Conservation (phyloP, 441 rosid genomes). For the Erodium texanum region DNA sequence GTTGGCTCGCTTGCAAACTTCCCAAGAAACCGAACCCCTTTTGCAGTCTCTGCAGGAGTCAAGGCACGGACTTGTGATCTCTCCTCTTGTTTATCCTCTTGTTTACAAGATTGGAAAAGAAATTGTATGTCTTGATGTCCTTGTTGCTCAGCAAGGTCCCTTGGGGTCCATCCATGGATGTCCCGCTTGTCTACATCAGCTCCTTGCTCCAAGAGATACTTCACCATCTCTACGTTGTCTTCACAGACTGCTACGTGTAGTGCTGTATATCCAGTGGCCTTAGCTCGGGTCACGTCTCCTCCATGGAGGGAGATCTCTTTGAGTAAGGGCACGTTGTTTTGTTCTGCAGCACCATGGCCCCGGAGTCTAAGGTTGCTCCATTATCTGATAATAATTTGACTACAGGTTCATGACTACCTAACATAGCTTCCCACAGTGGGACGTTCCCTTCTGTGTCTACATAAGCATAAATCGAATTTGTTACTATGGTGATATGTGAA, state of each 20-base stretch:
- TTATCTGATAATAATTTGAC: slow-evolving; percentile 49
- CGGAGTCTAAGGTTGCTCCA: slow-evolving; percentile 48
- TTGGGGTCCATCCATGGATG: slow-evolving; percentile 67
- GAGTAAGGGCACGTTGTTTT: slow-evolving; percentile 53
- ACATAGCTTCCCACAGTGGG: slow-evolving; percentile 83
- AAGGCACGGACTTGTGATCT: no score
- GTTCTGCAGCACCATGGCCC: slow-evolving; percentile 61
- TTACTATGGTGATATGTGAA: no score
- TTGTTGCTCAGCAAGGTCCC: slow-evolving; percentile 59
- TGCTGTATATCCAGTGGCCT: slow-evolving; percentile 46
- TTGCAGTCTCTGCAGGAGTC: no score
- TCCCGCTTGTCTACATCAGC: slow-evolving; percentile 65
- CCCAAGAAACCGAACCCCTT: no score
- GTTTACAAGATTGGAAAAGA: slow-evolving; percentile 10
- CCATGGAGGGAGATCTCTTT: slow-evolving; percentile 42
- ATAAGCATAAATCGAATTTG: neutral
- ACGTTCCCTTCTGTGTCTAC: slow-evolving; percentile 80
- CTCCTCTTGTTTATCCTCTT: no score
- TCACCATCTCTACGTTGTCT: slow-evolving; percentile 59
- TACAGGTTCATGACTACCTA: slow-evolving; percentile 48
- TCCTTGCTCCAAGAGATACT: slow-evolving; percentile 62
- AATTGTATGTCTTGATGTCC: slow-evolving; percentile 18
- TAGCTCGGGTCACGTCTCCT: slow-evolving; percentile 52
- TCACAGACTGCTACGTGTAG: slow-evolving; percentile 69
- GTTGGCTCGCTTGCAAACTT: no score